Evolutionary conservation across 352 stramenopile genomes (phyloP), one percentile per base, ranked within the genome.

Genomic region (Phytophthora niederhauseri): DNA sequence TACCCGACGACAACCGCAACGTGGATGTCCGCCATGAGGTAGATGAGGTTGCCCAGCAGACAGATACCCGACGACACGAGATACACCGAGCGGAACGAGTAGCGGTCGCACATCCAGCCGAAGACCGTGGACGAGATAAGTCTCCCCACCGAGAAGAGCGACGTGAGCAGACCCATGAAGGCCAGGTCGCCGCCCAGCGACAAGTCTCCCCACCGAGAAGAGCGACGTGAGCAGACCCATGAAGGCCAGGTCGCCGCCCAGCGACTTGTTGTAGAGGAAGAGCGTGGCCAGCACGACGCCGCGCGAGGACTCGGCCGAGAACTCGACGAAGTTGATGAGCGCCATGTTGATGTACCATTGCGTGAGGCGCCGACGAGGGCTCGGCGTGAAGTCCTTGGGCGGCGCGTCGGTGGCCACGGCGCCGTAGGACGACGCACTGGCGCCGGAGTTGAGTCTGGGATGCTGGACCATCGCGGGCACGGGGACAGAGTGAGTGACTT

Each of bases 321-420:
- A 93, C 64, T 95, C 87, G 64, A 95, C 82, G 66, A 95, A 90
- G 78, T 95, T 93, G 80, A 95, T 78, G 31, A 95, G 77, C 43
- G 74, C 73, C 82, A 95, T 93, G 69, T 93, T 89, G 58, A 90
- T 71, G 65, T 89, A 88, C 87, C 87, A 95, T 61, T 78, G 71
- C 30, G 69, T 64, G n/a, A 83, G 38, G 36, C 82, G 81, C 50
- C 66, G 57, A 12, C 76, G 77, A 57, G 81, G 82, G 50, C 80
- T 89, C 28, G 61, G 60, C 30, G 45, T 28, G 41, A 77, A 87
- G 72, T 81, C 68, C 52, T 80, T 81, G 53, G 77, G 67, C 49
- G 65, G 57, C 24, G 64, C 22, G 17, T 66, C 34, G 1, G 45
- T 70, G 11, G 26, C 57, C 41, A 76, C 55, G 26, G 78, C n/a